A percentile compares a stretch with the other conserved stretches of the same genome.
Conservation (phyloP, 805 yeast genomes). For the Candida sithepensis region DNA sequence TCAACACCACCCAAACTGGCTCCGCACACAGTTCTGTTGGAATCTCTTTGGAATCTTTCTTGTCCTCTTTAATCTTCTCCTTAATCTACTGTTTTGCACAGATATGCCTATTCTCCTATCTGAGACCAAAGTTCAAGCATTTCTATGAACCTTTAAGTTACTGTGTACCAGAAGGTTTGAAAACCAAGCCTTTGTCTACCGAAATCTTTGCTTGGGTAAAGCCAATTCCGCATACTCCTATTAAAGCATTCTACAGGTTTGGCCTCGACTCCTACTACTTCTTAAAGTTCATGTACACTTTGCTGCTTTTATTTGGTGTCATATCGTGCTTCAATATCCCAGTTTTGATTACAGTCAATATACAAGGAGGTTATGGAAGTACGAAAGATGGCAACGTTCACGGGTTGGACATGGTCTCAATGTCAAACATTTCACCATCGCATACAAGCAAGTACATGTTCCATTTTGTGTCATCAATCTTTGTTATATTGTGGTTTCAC, state of each 20-base stretch:
- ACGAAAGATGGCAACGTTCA: conserved; percentile 16
- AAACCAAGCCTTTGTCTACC: conserved; percentile 35
- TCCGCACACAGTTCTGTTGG: conserved; percentile 38
- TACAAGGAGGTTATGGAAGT: conserved; percentile 33
- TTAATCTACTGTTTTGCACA: conserved; percentile 52
- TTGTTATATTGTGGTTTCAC: conserved; percentile 56
- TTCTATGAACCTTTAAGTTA: conserved; percentile 56
- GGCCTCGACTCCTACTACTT: conserved; percentile 80
- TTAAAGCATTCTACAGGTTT: conserved; percentile 41
- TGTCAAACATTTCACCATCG: conserved; percentile 60
- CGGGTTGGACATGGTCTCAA: conserved; percentile 67
- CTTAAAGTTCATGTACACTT: conserved; percentile 52
- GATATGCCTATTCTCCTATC: conserved; percentile 36
- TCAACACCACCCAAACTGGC: conserved; percentile 20
- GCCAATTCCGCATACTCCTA: conserved; percentile 35
- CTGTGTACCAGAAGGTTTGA: conserved; percentile 38
- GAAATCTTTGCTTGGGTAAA: conserved; percentile 57
- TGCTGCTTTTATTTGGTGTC: conserved; percentile 47
- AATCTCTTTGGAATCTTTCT: conserved; percentile 50
- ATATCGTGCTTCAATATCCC: conserved; percentile 55
- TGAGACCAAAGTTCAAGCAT: conserved; percentile 33
- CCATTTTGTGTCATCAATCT: conserved; percentile 59
- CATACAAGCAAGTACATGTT: conserved; percentile 49
- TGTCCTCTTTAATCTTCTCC: conserved; percentile 55
- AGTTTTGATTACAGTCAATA: conserved; percentile 62